Percentiles rank a stretch among this genome's conserved stretches.
phyloP scores from a whole-genome alignment of 306 rosid species.

The Pterocarpus macrocarpus region DNA sequence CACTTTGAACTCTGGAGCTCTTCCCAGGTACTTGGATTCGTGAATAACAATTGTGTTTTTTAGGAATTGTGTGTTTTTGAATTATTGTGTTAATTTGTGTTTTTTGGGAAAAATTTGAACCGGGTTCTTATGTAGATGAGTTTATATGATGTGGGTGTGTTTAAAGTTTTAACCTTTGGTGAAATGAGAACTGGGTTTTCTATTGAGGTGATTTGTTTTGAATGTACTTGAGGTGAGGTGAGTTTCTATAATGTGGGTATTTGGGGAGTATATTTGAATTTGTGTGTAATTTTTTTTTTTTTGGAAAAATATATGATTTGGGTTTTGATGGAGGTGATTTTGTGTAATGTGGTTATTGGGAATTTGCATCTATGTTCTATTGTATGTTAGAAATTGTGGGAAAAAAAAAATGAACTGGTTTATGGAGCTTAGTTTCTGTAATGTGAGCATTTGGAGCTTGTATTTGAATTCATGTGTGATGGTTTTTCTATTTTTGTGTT shows the following conservation, averaged over 20 bases:
- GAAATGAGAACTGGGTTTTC: conserved; percentile 30
- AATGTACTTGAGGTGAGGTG: background rate
- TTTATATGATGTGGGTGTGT: conserved; percentile 22
- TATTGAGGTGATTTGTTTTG: background rate
- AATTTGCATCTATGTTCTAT: conserved; percentile 22
- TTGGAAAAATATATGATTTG: conserved; percentile 4
- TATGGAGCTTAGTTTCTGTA: conserved; percentile 35
- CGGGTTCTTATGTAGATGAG: conserved; percentile 39
- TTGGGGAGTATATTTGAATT: background rate
- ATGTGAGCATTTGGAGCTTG: conserved; percentile 39
- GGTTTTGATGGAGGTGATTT: conserved; percentile 38
- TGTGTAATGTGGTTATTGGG: conserved; percentile 42
- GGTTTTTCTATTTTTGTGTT: conserved; percentile 6
- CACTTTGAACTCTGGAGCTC: conserved; percentile 95
- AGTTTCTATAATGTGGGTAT: background rate
- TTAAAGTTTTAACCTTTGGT: background rate
- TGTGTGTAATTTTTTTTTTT: background rate
- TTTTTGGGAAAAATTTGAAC: background rate
- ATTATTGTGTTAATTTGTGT: background rate
- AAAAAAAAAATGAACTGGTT: background rate
- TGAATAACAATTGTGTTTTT: background rate
- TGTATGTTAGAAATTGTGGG: conserved; percentile 16
- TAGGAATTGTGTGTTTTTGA: background rate
- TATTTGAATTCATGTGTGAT: conserved; percentile 28
- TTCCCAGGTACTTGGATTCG: conserved; percentile 71